Base-by-base conservation (phyloP, 2,329 filamentous ascomycete species). In the Mycosphaerelloides madeirae region DNA sequence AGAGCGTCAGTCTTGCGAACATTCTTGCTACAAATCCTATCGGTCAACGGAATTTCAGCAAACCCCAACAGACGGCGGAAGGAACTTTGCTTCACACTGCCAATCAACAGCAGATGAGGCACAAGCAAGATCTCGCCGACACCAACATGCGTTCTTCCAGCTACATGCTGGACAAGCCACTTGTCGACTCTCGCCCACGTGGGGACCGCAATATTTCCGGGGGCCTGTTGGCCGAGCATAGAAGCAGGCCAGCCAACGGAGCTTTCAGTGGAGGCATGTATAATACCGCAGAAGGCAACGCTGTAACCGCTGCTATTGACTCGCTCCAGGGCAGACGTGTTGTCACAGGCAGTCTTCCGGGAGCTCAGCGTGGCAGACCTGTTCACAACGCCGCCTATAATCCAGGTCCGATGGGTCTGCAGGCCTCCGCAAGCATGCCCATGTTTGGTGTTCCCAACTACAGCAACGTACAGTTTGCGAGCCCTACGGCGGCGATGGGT, bases 1-100 rank as follows among this genome's bases (percentile, higher is more conserved):
- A 56, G 12, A 64, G 66, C 8, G 63, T 65, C 2, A 70, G 75
- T 53, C 69, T 86, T 66, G 81, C 81, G 0, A 77, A 84, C 52
- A 69, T 86, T 4, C 72, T 84, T 8, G 68, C 76, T 46, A 71
- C 73, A 4, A 59, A 63, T 46, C 60, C 61, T 13, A 48, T 57
- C 11, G 55, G 54, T 20, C 32, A 39, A 7, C 52, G 52, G 12
- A 41, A 42, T 13, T 44, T 36, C 28, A 36, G 38, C 29, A 43
- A 44, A 12, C 37, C 55, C 8, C 49, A 55, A 29, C 39, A 57
- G 22, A 50, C 58, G 1, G 52, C 53, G 0, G 46, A 55, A 25
- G 68, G 68, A 22, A 70, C 66, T 14, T 60, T 74, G 7, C 63
- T 74, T 7, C 65, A 67, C 35, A 44, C 49, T 32, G 55, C 43